Evolutionary conservation across 805 yeast genomes (phyloP).

Genomic region (Kodamaea leandrae): DNA sequence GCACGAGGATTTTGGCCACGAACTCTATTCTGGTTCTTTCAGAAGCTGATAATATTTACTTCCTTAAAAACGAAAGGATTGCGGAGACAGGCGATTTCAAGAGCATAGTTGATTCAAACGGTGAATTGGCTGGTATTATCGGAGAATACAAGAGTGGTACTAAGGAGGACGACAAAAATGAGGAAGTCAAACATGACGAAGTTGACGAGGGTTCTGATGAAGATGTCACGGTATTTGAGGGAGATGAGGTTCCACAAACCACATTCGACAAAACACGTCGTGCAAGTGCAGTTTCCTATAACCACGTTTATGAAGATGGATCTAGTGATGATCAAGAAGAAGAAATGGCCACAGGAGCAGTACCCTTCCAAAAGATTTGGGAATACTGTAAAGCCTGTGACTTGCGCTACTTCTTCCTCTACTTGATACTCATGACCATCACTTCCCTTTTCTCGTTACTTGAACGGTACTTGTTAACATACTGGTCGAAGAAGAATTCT

Average conservation of each 20-base stretch:
- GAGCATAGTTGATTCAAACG: conserved; percentile 16
- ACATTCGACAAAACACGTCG: too few relatives aligned
- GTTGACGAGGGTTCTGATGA: too few relatives aligned
- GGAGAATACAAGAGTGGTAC: conserved; percentile 19
- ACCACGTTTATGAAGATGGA: conserved; percentile 21
- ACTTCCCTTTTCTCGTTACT: conserved; percentile 13
- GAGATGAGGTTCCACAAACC: too few relatives aligned
- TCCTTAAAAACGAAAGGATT: conserved; percentile 28
- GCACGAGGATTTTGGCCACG: conserved; percentile 40
- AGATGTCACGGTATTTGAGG: too few relatives aligned
- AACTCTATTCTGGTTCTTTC: conserved; percentile 38
- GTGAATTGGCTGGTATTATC: conserved; percentile 21
- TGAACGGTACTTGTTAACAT: conserved; percentile 63
- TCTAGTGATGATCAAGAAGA: conserved; percentile 21
- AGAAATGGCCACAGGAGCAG: conserved; percentile 56
- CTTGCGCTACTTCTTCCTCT: conserved; percentile 23
- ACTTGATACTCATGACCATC: conserved; percentile 37
- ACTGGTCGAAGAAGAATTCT: conserved; percentile 73
- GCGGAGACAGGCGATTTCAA: conserved; percentile 24
- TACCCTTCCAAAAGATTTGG: conserved; percentile 49
- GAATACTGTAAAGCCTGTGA: conserved; percentile 58
- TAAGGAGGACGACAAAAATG: too few relatives aligned
- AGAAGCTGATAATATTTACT: conserved; percentile 31
- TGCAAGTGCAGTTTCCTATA: conserved; percentile 23
- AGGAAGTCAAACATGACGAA: too few relatives aligned